A percentile compares a stretch with the other conserved stretches of the same genome.
Conservation (phyloP, 176 grass and related monocot genomes). For the Ampelocalamus luodianensis region DNA sequence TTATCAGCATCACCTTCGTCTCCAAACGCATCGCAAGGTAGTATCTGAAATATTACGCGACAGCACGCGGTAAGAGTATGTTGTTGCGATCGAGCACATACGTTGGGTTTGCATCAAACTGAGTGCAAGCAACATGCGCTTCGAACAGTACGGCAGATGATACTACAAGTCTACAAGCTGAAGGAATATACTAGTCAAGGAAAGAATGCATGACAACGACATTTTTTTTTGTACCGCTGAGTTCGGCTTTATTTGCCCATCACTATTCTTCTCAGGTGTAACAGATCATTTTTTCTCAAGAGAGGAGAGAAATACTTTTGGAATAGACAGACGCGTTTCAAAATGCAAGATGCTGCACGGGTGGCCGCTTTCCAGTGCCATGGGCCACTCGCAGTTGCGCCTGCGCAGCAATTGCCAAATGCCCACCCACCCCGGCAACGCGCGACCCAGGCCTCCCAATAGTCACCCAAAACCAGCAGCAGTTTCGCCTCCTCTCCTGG, state of each 20-base stretch:
- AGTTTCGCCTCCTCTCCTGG: slow-evolving; percentile 10
- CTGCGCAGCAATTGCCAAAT: slow-evolving; percentile 16
- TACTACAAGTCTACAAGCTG: too few relatives aligned
- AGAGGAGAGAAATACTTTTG: background rate
- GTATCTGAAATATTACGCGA: too few relatives aligned
- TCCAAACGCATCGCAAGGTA: background rate
- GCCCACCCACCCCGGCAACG: slow-evolving; percentile 14
- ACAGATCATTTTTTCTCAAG: background rate
- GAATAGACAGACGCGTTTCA: slow-evolving; percentile 9
- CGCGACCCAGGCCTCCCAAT: background rate
- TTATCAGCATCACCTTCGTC: background rate
- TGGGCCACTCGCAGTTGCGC: slow-evolving; percentile 23
- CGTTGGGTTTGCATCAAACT: background rate
- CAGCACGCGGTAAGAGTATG: background rate
- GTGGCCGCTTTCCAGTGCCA: slow-evolving; percentile 10
- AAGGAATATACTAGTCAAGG: background rate
- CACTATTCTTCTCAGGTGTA: background rate
- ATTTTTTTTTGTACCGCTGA: background rate
- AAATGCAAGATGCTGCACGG: slow-evolving; percentile 37
- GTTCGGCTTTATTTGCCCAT: background rate
- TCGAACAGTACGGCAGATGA: background rate
- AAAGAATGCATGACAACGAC: background rate
- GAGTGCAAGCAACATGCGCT: background rate
- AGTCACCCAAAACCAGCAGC: background rate
- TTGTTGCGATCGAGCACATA: background rate